Evolutionary conservation across 306 rosid genomes (phyloP).

Genomic region (Ormosia emarginata): DNA sequence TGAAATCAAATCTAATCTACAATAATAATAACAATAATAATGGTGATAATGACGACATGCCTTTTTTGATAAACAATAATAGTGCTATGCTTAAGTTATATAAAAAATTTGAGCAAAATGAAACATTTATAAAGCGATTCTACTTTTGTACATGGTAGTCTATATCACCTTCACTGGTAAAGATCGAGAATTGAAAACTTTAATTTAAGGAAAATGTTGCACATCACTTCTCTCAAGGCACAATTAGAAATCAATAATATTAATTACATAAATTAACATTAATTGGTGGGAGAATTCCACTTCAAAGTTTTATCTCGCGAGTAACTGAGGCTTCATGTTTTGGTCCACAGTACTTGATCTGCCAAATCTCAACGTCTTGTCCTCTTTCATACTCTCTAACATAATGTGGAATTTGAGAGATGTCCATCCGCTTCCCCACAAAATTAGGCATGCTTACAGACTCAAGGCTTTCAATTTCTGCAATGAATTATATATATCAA

Average conservation of each 20-base stretch:
- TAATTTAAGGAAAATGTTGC: too few relatives aligned
- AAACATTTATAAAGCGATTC: not conserved
- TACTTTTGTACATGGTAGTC: not conserved
- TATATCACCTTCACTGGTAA: too few relatives aligned
- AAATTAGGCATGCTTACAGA: constrained; percentile 33
- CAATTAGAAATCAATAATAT: not conserved
- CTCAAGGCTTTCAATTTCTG: constrained; percentile 39
- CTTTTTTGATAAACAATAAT: not conserved
- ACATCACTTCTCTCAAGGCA: too few relatives aligned
- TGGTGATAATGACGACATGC: too few relatives aligned
- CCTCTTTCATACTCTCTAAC: constrained; percentile 70
- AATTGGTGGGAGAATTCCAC: not conserved
- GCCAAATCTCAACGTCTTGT: constrained; percentile 74
- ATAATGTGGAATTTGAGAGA: constrained; percentile 62
- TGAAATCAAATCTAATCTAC: too few relatives aligned
- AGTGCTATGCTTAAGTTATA: not conserved
- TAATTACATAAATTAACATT: not conserved
- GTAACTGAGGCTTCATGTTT: constrained; percentile 23
- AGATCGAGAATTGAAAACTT: too few relatives aligned
- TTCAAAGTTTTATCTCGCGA: not conserved
- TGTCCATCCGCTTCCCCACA: constrained; percentile 58
- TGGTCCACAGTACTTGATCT: constrained; percentile 47
- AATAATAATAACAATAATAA: too few relatives aligned
- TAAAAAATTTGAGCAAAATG: not conserved
- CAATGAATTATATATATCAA: constrained; percentile 29